Percentiles rank a stretch among this genome's conserved stretches.
These are phyloP conservation scores for Wickerhamiella lipophila DNA, from an alignment of 805 yeast species.

Conservation along the genomic window DNA sequence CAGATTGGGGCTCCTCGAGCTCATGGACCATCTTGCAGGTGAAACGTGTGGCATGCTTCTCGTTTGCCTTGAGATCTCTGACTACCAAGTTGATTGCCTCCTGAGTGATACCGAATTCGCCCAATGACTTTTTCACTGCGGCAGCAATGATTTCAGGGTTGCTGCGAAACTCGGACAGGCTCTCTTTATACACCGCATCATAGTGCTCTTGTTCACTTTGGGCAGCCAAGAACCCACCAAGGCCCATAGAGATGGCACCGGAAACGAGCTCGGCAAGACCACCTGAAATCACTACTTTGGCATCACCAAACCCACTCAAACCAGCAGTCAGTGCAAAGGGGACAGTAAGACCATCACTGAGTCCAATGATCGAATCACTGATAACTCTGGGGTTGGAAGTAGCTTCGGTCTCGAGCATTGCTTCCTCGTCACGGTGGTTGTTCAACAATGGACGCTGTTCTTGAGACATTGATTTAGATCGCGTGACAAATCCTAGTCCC, in stretches of 20 bases:
- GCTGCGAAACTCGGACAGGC: not conserved
- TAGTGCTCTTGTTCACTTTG: slow-evolving; percentile 47
- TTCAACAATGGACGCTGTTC: slow-evolving; percentile 6
- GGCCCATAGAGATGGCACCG: slow-evolving; percentile 95
- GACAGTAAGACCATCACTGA: slow-evolving; percentile 89
- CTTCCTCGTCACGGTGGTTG: slow-evolving; percentile 5
- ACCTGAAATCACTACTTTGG: slow-evolving; percentile 86
- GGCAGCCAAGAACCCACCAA: slow-evolving; percentile 93
- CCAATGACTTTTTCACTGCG: slow-evolving; percentile 5
- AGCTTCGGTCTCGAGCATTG: not conserved
- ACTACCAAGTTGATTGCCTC: slow-evolving; percentile 6
- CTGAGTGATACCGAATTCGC: slow-evolving; percentile 5
- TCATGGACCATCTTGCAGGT: slow-evolving; percentile 77
- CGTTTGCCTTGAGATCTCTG: slow-evolving; percentile 3
- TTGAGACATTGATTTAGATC: slow-evolving; percentile 5
- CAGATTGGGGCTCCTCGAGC: slow-evolving; percentile 83
- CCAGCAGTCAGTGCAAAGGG: slow-evolving; percentile 98
- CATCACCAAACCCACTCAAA: slow-evolving; percentile 73
- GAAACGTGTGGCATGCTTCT: slow-evolving; percentile 62
- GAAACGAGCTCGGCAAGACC: slow-evolving; percentile 95
- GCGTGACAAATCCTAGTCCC: not conserved
- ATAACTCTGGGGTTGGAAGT: slow-evolving; percentile 58
- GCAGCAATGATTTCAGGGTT: slow-evolving; percentile 2
- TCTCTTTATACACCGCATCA: slow-evolving; percentile 15
- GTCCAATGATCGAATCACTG: slow-evolving; percentile 85